These are phyloP conservation scores for Boletus vinaceobasis DNA, from an alignment of 768 basidiomycete genomes.

Conservation along the genomic window DNA sequence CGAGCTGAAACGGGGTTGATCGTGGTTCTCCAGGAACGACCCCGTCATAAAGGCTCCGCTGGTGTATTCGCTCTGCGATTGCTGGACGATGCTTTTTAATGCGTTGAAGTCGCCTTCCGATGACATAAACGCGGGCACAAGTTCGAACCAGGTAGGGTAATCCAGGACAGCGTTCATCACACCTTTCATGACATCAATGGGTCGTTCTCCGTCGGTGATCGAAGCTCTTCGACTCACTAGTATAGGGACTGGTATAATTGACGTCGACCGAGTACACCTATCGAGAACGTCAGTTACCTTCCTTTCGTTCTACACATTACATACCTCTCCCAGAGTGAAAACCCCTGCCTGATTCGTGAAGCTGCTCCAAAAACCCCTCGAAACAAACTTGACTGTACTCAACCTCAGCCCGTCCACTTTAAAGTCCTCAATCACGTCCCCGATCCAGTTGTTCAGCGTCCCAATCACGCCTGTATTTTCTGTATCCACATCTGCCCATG, in stretches of 20 bases:
- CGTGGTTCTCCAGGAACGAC: slow-evolving; percentile 55
- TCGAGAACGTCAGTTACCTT: slow-evolving; percentile 1
- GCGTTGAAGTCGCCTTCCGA: slow-evolving; percentile 33
- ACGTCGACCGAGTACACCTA: slow-evolving; percentile 42
- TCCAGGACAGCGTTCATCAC: slow-evolving; percentile 45
- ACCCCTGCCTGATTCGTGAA: slow-evolving; percentile 48
- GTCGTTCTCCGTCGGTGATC: neutral
- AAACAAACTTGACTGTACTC: slow-evolving; percentile 58
- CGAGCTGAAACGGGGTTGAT: slow-evolving; percentile 47
- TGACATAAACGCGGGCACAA: slow-evolving; percentile 39
- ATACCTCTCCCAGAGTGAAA: slow-evolving; percentile 52
- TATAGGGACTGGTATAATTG: slow-evolving; percentile 39
- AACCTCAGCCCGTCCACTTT: slow-evolving; percentile 53
- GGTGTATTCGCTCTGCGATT: slow-evolving; percentile 37
- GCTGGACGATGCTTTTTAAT: slow-evolving; percentile 25
- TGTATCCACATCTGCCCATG: slow-evolving; percentile 59
- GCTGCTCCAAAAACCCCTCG: slow-evolving; percentile 51
- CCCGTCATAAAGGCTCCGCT: slow-evolving; percentile 41
- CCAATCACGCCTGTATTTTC: slow-evolving; percentile 43
- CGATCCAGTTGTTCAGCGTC: slow-evolving; percentile 47
- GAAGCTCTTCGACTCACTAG: slow-evolving; percentile 29
- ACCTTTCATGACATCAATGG: slow-evolving; percentile 25
- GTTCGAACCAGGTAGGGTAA: slow-evolving; percentile 46
- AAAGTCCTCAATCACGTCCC: slow-evolving; percentile 44
- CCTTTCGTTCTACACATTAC: slow-evolving; percentile 29